A percentile compares a stretch with the other conserved stretches of the same genome.
phyloP scores from a whole-genome alignment of 176 grass and related monocot genomes.

The Luzula sylvatica region DNA sequence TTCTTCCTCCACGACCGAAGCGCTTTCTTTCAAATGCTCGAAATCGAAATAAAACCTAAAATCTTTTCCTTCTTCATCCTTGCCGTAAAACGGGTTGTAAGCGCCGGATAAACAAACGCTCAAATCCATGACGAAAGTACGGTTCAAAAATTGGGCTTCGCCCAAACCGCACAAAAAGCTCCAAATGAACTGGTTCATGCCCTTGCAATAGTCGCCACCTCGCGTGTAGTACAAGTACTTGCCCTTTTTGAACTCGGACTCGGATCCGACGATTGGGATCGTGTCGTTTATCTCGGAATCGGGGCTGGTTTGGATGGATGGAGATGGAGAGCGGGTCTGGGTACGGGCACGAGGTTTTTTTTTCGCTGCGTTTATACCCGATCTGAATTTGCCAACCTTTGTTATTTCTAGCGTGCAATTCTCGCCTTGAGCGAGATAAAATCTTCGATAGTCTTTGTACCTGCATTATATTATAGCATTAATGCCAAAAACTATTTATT shows the following conservation, averaged over 20 bases:
- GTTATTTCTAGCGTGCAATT: slow-evolving; percentile 43
- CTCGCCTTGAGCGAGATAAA: slow-evolving; percentile 37
- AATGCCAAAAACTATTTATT: no score
- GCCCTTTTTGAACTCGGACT: slow-evolving; percentile 59
- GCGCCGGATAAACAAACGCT: slow-evolving; percentile 64
- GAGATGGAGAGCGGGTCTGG: slow-evolving; percentile 2
- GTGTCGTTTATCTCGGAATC: slow-evolving; percentile 89
- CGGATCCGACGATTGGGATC: slow-evolving; percentile 56
- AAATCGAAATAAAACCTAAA: slow-evolving; percentile 93
- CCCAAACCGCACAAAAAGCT: slow-evolving; percentile 87
- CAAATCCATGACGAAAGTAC: slow-evolving; percentile 82
- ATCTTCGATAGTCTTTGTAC: slow-evolving; percentile 80
- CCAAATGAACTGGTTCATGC: slow-evolving; percentile 94
- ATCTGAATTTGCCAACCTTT: slow-evolving; percentile 70
- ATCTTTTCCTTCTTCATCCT: slow-evolving; percentile 77
- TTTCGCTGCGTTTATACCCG: slow-evolving; percentile 62
- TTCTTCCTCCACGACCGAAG: slow-evolving; percentile 59
- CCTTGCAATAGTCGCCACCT: slow-evolving; percentile 88
- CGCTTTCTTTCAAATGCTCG: slow-evolving; percentile 75
- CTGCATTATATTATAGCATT: neutral
- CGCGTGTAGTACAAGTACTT: slow-evolving; percentile 87
- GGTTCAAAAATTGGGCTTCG: slow-evolving; percentile 87
- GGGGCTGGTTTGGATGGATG: neutral
- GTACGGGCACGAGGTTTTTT: slow-evolving; percentile 3
- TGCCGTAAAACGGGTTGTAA: slow-evolving; percentile 47